Percentiles rank a stretch among this genome's conserved stretches.
Evolutionary conservation across 2,329 filamentous ascomycete species (phyloP).

Genomic region (Lanzia echinophila): DNA sequence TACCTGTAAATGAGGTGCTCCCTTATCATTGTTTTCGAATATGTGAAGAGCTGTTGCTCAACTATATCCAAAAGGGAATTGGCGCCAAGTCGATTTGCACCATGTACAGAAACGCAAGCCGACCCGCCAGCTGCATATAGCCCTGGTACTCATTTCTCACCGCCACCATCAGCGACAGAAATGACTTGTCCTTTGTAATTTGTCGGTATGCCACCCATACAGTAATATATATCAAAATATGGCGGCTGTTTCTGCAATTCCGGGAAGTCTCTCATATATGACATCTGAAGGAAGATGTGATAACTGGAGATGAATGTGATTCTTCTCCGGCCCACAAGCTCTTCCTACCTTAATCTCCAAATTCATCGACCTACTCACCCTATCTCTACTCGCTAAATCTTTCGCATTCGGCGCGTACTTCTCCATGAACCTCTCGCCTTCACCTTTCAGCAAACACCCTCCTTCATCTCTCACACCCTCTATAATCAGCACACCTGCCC

Average conservation of each 20-base stretch:
- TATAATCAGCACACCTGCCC: conserved; percentile 94
- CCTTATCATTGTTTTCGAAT: conserved; percentile 88
- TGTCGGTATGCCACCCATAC: conserved; percentile 99
- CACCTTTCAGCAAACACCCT: conserved; percentile 93
- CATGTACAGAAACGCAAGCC: conserved; percentile 95
- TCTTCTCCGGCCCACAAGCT: conserved; percentile 94
- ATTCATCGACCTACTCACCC: conserved; percentile 96
- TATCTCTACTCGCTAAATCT: conserved; percentile 93
- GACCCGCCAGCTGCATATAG: conserved; percentile 96
- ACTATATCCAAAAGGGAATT: conserved; percentile 97
- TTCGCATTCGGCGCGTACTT: conserved; percentile 96
- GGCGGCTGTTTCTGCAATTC: conserved; percentile 96
- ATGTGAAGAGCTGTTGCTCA: conserved; percentile 88
- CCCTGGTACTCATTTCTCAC: conserved; percentile 90
- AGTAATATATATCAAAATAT: conserved; percentile 99
- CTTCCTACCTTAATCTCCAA: conserved; percentile 96
- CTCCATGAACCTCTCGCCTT: conserved; percentile 99
- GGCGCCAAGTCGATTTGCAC: conserved; percentile 94
- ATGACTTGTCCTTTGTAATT: conserved; percentile 96
- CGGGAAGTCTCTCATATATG: conserved; percentile 90
- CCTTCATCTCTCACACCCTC: conserved; percentile 97
- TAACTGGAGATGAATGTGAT: conserved; percentile 97
- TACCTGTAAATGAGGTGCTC: conserved; percentile 70
- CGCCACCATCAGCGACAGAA: conserved; percentile 75
- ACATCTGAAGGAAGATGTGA: conserved; percentile 90